phyloP scores from a whole-genome alignment of 306 rosid genomes.

The Alnus rubra region DNA sequence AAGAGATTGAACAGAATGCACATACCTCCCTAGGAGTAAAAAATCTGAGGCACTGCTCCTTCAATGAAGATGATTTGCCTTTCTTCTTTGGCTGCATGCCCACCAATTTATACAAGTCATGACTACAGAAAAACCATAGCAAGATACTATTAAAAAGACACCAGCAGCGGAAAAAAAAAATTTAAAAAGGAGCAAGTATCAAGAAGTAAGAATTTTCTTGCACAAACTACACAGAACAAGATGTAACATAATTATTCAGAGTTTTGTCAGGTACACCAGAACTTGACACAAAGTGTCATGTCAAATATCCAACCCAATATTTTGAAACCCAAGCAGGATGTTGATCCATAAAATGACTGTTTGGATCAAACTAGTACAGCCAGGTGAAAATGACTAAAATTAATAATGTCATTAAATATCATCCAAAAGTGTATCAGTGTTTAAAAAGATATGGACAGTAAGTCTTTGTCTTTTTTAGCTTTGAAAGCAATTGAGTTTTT shows the following conservation, averaged over 20 bases:
- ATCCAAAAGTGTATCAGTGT: neutral
- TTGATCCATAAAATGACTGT: neutral
- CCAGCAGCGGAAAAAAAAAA: too few species aligned
- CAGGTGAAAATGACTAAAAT: neutral
- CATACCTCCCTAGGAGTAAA: constrained; percentile 90
- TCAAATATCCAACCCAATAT: neutral
- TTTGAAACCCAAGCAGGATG: neutral
- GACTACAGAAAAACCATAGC: neutral
- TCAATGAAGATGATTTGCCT: constrained; percentile 64
- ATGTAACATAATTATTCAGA: neutral
- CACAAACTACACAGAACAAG: neutral
- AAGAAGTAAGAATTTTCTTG: neutral
- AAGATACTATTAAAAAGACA: neutral
- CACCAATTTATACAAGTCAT: constrained; percentile 25
- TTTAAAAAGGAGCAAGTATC: neutral
- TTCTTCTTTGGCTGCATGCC: constrained; percentile 62
- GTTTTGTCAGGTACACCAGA: neutral
- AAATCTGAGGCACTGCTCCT: constrained; percentile 76
- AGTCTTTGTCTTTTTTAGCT: neutral
- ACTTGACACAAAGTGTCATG: neutral
- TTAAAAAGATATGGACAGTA: neutral
- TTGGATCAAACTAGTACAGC: neutral
- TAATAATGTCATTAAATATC: neutral
- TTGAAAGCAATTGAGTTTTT: neutral
- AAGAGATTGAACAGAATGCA: constrained; percentile 18